Conservation (phyloP, 2,329 filamentous ascomycete genomes). For the Periconia sp. region DNA sequence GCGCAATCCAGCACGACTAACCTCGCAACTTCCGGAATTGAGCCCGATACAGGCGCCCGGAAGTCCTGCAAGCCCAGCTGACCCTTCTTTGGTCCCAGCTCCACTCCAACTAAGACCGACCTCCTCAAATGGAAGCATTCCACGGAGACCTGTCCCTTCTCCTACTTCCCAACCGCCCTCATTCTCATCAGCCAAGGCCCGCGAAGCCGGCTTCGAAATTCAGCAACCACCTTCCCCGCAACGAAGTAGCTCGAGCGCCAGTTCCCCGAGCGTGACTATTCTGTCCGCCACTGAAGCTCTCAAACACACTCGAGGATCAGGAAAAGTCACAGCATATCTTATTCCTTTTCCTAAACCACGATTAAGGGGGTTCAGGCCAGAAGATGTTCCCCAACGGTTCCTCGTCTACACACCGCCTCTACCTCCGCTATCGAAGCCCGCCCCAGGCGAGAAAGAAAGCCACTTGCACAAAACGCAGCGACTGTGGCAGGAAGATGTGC, state of each 20-base stretch:
- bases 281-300: slow-evolving; percentile 39
- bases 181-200: slow-evolving; percentile 24
- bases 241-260: slow-evolving; percentile 5
- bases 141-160: slow-evolving; percentile 9
- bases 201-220: slow-evolving; percentile 26
- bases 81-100: slow-evolving; percentile 11
- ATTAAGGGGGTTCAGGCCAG: slow-evolving; percentile 36
- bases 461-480: slow-evolving; percentile 52
- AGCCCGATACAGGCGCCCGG: slow-evolving; percentile 7
- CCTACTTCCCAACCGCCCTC: background rate
- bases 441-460: slow-evolving; percentile 50
- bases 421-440: slow-evolving; percentile 49
- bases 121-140: slow-evolving; percentile 6
- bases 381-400: slow-evolving; percentile 48
- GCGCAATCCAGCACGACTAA: slow-evolving; percentile 12
- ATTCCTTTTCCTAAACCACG: slow-evolving; percentile 53
- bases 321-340: slow-evolving; percentile 52
- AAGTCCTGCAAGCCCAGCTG: slow-evolving; percentile 3
- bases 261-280: slow-evolving; percentile 16
- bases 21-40: background rate
- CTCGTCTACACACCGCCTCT: slow-evolving; percentile 54
- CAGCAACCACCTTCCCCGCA: slow-evolving; percentile 2
- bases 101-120: slow-evolving; percentile 16
- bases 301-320: slow-evolving; percentile 50
- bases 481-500: slow-evolving; percentile 55